Base-by-base conservation (phyloP, 768 basidiomycete species). In the Termitomyces sp. region DNA sequence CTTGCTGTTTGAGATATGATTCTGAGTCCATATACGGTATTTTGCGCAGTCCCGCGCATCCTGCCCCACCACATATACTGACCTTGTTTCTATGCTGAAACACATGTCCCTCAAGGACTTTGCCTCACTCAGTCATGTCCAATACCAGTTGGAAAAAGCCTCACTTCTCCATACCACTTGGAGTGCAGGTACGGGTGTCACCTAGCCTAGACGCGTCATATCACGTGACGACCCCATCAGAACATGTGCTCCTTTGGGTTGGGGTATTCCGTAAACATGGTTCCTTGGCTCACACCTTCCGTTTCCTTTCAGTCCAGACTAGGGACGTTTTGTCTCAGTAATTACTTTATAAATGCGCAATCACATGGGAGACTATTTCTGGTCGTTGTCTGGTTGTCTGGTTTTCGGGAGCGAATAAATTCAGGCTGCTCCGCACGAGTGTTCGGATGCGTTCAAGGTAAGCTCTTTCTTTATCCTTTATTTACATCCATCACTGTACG, bases 401-500 rank as follows among this genome's bases (percentile, higher is more conserved):
- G 0, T 42, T 42, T 30, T 32, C 34, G 34, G 34, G 12, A 34
- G 34, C 34, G 34, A 34, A 34, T 34, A 42, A 34, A 32, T 14
- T 28, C 21, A n/a, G 27, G 11, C 40, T 25, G 52, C 41, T 39
- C 51, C 28, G 52, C 41, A 25, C 52, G 23, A 42, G 16, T 23
- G 34, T 43, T 53, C 19, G 42, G 52, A 41, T 23, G 39, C 21
- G 52, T 23, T 28, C 54, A 47, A 37, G 28, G 35, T 47, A 55
- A 55, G 54, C 43, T 55, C 28, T 55, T 37, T 28, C 43, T 37
- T 47, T 55, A 46, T 37, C 54, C 45, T 45, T 46, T 47, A 27
- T 47, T 19, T 21, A 35, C 35, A 45, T 45, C 30, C 32, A n/a
- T 27, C 43, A 28, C 40, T 16, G n/a, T 35, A 35, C 34, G 46